Percentiles rank a stretch among this genome's conserved stretches.
These are phyloP conservation scores for Saccharomycopsis lassenensis DNA, from an alignment of 805 yeast genomes.

Conservation along the genomic window DNA sequence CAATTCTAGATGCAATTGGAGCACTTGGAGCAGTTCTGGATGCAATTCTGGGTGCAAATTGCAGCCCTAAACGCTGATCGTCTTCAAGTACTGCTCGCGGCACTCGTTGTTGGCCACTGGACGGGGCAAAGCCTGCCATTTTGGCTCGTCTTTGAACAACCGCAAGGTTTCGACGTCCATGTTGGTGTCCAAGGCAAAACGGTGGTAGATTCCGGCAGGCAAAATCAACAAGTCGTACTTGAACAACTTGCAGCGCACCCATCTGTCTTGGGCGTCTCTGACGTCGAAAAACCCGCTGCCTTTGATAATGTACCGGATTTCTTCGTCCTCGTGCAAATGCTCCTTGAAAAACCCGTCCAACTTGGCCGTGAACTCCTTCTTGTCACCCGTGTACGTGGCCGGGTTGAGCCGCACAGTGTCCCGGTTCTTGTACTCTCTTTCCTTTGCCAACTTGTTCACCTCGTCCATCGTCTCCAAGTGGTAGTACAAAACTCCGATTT, in stretches of 20 bases:
- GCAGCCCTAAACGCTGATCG: slow-evolving; percentile 19
- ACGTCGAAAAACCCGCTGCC: slow-evolving; percentile 93
- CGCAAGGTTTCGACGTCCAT: slow-evolving; percentile 69
- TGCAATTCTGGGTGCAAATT: no score
- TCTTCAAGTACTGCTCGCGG: slow-evolving; percentile 36
- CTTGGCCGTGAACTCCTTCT: slow-evolving; percentile 48
- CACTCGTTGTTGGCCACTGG: slow-evolving; percentile 40
- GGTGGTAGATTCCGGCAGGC: slow-evolving; percentile 92
- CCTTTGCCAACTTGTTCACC: slow-evolving; percentile 55
- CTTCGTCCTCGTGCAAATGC: slow-evolving; percentile 95
- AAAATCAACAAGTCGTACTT: slow-evolving; percentile 57
- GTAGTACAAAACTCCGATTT: slow-evolving; percentile 61
- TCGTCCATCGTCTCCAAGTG: slow-evolving; percentile 36
- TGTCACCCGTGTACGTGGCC: slow-evolving; percentile 51
- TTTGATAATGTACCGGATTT: slow-evolving; percentile 77
- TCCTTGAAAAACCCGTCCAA: slow-evolving; percentile 65
- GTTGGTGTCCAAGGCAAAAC: slow-evolving; percentile 64
- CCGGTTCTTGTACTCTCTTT: slow-evolving; percentile 69
- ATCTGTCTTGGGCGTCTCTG: slow-evolving; percentile 45
- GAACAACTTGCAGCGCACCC: slow-evolving; percentile 67
- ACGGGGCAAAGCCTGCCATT: slow-evolving; percentile 82
- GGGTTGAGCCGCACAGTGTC: slow-evolving; percentile 58
- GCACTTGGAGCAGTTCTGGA: no score
- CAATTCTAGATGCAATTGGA: no score
- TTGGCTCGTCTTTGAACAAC: slow-evolving; percentile 88